A percentile compares a stretch with the other conserved stretches of the same genome.
These are phyloP conservation scores for Fragaria nilgerrensis DNA, from an alignment of 306 rosid species.

Conservation along the genomic window DNA sequence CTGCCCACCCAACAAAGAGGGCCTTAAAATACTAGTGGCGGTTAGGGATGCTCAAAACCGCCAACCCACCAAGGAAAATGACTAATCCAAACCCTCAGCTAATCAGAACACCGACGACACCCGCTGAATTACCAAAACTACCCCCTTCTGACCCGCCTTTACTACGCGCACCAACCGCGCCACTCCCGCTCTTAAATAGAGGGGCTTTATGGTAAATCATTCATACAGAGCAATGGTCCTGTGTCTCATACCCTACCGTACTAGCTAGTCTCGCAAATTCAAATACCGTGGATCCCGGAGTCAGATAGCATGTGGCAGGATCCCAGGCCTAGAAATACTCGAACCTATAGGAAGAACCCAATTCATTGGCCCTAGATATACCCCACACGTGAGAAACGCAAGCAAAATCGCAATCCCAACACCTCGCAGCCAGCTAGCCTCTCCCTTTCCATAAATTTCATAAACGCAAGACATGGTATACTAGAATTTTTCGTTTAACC, in stretches of 20 bases:
- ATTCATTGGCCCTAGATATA: conserved; percentile 22
- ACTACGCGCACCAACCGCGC: conserved; percentile 1
- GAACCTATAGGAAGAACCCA: not conserved
- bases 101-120: not conserved
- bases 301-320: conserved; percentile 17
- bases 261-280: conserved; percentile 10
- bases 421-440: conserved; percentile 32
- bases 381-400: conserved; percentile 46
- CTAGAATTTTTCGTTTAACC: too few species aligned
- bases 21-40: not conserved
- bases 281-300: conserved; percentile 33
- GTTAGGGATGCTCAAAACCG: not conserved
- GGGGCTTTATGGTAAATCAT: not conserved
- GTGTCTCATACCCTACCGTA: not conserved
- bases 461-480: too few species aligned
- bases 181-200: not conserved
- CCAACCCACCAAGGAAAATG: not conserved
- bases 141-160: not conserved
- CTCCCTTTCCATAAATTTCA: not conserved
- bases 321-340: conserved; percentile 21
- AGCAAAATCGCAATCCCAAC: conserved; percentile 27
- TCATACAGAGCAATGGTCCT: not conserved
- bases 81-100: not conserved
- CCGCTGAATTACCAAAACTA: not conserved
- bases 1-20: not conserved